Conservation (phyloP, 768 basidiomycete species). For the Rhodotorula toruloides region DNA sequence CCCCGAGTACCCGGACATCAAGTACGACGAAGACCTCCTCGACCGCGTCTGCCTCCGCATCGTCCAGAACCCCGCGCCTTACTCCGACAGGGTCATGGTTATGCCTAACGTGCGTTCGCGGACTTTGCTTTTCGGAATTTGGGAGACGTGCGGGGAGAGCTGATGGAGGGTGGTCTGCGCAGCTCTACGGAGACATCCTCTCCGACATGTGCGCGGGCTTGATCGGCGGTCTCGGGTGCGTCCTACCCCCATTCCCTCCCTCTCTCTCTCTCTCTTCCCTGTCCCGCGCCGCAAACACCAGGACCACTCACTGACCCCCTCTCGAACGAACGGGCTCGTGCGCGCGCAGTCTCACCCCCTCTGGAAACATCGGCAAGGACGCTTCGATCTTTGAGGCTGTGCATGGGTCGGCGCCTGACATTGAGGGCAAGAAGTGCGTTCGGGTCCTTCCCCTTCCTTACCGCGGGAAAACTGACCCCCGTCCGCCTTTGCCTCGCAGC, state of each 20-base stretch:
- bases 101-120: conserved; percentile 76
- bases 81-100: conserved; percentile 95
- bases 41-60: conserved; percentile 95
- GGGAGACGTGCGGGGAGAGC: too few relatives aligned
- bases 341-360: conserved; percentile 28
- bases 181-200: conserved; percentile 43
- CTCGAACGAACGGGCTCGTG: not conserved
- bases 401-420: conserved; percentile 98
- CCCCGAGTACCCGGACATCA: conserved; percentile 86
- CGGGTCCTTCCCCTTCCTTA: conserved; percentile 3
- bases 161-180: not conserved
- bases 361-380: conserved; percentile 56
- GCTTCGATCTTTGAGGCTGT: conserved; percentile 99
- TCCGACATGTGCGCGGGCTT: conserved; percentile 94
- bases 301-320: not conserved
- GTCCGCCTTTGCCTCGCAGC: conserved; percentile 47
- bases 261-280: too few relatives aligned
- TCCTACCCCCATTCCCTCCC: not conserved
- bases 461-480: conserved; percentile 75
- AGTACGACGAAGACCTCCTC: conserved; percentile 93
- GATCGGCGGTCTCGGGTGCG: conserved; percentile 82
- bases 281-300: too few relatives aligned
- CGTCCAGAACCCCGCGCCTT: conserved; percentile 87
- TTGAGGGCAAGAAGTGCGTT: conserved; percentile 62
- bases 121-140: not conserved